These are phyloP conservation scores for Kwoniella dejecticola DNA, from an alignment of 768 basidiomycete genomes.

Conservation along the genomic window DNA sequence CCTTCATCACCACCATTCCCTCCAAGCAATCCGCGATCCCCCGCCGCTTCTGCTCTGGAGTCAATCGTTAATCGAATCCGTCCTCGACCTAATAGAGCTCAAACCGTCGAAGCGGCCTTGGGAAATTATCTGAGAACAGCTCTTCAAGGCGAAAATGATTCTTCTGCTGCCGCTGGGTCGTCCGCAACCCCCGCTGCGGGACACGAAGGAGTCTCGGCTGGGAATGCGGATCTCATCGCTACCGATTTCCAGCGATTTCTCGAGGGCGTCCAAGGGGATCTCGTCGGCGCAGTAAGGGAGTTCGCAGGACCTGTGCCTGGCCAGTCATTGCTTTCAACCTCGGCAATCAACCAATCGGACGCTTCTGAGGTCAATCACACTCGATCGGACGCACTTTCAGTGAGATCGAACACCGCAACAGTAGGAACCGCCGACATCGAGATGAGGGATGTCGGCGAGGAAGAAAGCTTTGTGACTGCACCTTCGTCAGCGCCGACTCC, in stretches of 20 bases:
- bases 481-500: slow-evolving; percentile 8
- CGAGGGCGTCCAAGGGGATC: slow-evolving; percentile 34
- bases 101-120: slow-evolving; percentile 44
- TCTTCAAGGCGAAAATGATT: slow-evolving; percentile 38
- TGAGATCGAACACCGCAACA: too few species aligned
- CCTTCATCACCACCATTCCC: slow-evolving; percentile 54
- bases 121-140: slow-evolving; percentile 58
- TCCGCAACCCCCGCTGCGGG: background rate
- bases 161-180: slow-evolving; percentile 49
- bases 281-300: slow-evolving; percentile 33
- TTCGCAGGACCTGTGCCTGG: slow-evolving; percentile 29
- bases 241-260: slow-evolving; percentile 39
- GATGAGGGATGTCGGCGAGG: background rate
- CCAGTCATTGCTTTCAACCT: background rate
- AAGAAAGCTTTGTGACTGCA: slow-evolving; percentile 15
- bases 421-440: background rate
- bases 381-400: background rate
- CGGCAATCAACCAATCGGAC: too few species aligned
- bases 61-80: slow-evolving; percentile 34
- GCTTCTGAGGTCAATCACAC: too few species aligned
- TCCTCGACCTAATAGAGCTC: slow-evolving; percentile 22
- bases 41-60: slow-evolving; percentile 29
- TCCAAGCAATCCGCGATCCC: slow-evolving; percentile 63
- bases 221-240: background rate
- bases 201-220: background rate